Evolutionary conservation across 345 rosid genomes (phyloP).

Genomic region (Psidium guajava): DNA sequence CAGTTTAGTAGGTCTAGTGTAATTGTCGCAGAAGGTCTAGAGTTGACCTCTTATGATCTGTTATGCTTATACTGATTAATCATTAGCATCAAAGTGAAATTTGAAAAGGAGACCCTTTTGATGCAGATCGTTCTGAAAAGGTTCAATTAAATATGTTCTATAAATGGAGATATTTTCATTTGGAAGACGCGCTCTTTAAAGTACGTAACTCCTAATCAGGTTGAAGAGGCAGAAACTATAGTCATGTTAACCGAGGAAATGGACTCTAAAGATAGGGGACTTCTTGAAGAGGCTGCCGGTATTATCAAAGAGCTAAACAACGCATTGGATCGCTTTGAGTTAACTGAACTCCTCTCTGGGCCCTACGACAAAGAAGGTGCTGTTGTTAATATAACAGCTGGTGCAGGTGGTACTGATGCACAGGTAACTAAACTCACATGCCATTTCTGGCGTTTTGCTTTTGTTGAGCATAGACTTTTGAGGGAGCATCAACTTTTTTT

Average conservation of each 20-base stretch:
- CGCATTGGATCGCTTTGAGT: conserved; percentile 60
- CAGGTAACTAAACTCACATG: conserved; percentile 44
- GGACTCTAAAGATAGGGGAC: conserved; percentile 72
- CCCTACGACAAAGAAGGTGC: conserved; percentile 96
- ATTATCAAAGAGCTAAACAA: conserved; percentile 61
- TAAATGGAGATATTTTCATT: not conserved
- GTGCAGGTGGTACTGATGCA: conserved; percentile 99
- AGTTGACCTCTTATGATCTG: not conserved
- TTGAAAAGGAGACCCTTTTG: not conserved
- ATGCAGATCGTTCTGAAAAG: not conserved
- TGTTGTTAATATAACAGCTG: conserved; percentile 72
- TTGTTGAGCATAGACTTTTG: not conserved
- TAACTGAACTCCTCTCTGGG: conserved; percentile 89
- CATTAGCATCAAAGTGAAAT: not conserved
- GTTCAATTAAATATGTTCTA: not conserved
- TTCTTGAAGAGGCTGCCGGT: conserved; percentile 72
- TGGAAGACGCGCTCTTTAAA: not conserved
- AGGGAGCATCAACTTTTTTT: not conserved
- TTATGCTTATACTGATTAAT: not conserved
- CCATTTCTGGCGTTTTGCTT: not conserved
- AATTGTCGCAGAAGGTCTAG: not conserved
- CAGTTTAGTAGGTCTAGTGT: not conserved
- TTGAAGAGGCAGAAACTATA: conserved; percentile 90
- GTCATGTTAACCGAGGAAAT: conserved; percentile 79
- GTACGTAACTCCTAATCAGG: conserved; percentile 21